A percentile compares a stretch with the other conserved stretches of the same genome.
Evolutionary conservation across 352 stramenopile species (phyloP).

Genomic region (Aphanomyces euteiches): DNA sequence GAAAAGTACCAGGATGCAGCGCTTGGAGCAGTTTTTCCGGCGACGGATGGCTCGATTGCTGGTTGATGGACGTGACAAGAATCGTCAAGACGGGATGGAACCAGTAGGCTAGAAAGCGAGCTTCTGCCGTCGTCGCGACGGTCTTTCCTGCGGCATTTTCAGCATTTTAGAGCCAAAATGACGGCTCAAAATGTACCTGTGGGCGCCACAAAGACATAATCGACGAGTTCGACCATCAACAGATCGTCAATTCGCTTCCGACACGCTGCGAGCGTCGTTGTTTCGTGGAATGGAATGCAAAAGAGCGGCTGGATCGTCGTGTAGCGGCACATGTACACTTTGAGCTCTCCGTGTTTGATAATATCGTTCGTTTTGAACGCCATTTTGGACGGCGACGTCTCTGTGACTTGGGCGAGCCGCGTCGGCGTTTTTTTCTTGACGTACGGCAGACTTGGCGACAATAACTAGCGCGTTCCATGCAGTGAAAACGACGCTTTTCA

Average conservation of each 20-base stretch:
- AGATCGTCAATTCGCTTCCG: slow-evolving; percentile 24
- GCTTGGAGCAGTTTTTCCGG: slow-evolving; percentile 4
- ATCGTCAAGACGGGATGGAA: slow-evolving; percentile 28
- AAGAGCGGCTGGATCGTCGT: slow-evolving; percentile 29
- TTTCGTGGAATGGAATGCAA: slow-evolving; percentile 29
- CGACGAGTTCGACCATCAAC: slow-evolving; percentile 23
- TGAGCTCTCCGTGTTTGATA: slow-evolving; percentile 27
- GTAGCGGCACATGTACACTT: slow-evolving; percentile 29
- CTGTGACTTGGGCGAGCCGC: background rate
- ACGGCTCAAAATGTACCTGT: background rate
- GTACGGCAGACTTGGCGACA: background rate
- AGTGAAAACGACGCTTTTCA: no score
- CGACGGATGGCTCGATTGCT: background rate
- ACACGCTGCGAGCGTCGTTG: slow-evolving; percentile 2
- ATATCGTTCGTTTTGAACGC: slow-evolving; percentile 27
- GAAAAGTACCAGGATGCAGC: background rate
- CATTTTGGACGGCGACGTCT: slow-evolving; percentile 23
- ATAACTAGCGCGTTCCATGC: no score
- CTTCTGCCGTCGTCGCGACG: slow-evolving; percentile 14
- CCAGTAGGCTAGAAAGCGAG: slow-evolving; percentile 11
- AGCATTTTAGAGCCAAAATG: background rate
- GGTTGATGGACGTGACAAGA: slow-evolving; percentile 15
- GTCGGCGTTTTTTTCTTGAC: background rate
- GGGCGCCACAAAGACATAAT: slow-evolving; percentile 22
- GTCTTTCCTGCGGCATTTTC: slow-evolving; percentile 1